Percentiles rank a stretch among this genome's conserved stretches.
Evolutionary conservation across 306 rosid species (phyloP).

Genomic region (Glycine tomentella): DNA sequence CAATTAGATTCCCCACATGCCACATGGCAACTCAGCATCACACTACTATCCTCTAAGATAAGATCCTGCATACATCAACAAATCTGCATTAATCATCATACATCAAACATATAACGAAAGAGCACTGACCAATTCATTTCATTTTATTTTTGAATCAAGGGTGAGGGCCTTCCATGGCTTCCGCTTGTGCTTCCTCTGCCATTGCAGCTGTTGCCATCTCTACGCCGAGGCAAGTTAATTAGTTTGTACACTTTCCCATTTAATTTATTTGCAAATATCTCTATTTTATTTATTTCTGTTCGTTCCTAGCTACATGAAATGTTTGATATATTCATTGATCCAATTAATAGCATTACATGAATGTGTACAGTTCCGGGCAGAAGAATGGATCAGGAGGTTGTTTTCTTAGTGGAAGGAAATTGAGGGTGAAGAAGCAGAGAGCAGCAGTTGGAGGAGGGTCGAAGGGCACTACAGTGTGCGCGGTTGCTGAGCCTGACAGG

Average conservation of each 20-base stretch:
- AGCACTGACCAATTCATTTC: background rate
- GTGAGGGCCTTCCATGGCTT: slow-evolving; percentile 44
- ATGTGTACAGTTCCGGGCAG: slow-evolving; percentile 45
- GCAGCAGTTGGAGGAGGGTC: slow-evolving; percentile 43
- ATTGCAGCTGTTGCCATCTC: slow-evolving; percentile 54
- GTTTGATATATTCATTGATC: too few species aligned
- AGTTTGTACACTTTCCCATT: background rate
- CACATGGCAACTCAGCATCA: slow-evolving; percentile 35
- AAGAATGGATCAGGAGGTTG: slow-evolving; percentile 53
- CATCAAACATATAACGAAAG: too few species aligned
- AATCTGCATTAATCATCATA: slow-evolving; percentile 13
- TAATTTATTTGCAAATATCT: too few species aligned
- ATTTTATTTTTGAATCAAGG: background rate
- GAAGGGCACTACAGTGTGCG: slow-evolving; percentile 42
- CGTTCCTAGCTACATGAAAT: background rate
- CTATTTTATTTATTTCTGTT: too few species aligned
- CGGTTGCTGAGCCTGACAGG: slow-evolving; percentile 53
- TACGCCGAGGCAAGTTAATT: slow-evolving; percentile 49
- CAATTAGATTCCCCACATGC: slow-evolving; percentile 27
- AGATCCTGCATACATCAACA: background rate
- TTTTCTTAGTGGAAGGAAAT: slow-evolving; percentile 50
- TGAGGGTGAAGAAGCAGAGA: slow-evolving; percentile 36
- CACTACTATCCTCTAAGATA: slow-evolving; percentile 38
- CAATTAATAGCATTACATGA: background rate
- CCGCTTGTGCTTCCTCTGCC: slow-evolving; percentile 54